Evolutionary conservation across 1,139 yeast species (phyloP).

Genomic region (Debaryomycetaceae sp.): DNA sequence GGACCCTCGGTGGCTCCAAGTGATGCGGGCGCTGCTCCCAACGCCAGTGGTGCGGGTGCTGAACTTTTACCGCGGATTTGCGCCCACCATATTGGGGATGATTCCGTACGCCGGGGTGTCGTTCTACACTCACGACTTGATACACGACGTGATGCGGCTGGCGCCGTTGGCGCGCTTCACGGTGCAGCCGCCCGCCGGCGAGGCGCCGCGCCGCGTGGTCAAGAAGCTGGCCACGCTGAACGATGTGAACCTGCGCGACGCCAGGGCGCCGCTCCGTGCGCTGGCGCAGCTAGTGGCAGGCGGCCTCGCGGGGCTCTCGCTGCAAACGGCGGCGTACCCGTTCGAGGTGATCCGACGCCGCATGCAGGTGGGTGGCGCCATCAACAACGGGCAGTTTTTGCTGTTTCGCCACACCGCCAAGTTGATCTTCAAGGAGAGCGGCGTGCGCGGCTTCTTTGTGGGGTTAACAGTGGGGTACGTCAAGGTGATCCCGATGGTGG

Average conservation of each 20-base stretch:
- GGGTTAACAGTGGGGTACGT: conserved; percentile 94
- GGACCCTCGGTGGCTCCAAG: conserved; percentile 36
- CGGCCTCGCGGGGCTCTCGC: conserved; percentile 88
- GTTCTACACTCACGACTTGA: conserved; percentile 85
- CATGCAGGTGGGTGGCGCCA: conserved; percentile 91
- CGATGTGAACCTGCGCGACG: conserved; percentile 38
- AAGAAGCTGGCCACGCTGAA: not conserved
- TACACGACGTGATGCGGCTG: conserved; percentile 80
- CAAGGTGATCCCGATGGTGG: conserved; percentile 95
- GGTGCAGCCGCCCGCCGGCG: conserved; percentile 26
- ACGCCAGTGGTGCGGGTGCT: conserved; percentile 39
- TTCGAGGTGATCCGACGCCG: conserved; percentile 92
- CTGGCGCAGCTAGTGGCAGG: conserved; percentile 96
- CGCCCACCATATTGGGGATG: conserved; percentile 94
- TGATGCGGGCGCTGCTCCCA: conserved; percentile 31
- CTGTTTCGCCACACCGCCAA: conserved; percentile 50
- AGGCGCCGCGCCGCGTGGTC: not conserved
- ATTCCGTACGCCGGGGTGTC: conserved; percentile 98
- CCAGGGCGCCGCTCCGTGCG: conserved; percentile 65
- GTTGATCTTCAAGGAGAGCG: conserved; percentile 66
- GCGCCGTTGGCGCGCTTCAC: conserved; percentile 51
- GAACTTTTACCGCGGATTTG: conserved; percentile 90
- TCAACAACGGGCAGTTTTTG: conserved; percentile 56
- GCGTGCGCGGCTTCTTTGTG: conserved; percentile 82
- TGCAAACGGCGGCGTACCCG: conserved; percentile 97